Evolutionary conservation across 768 basidiomycete genomes (phyloP).

Genomic region (Boletus subparvulus): DNA sequence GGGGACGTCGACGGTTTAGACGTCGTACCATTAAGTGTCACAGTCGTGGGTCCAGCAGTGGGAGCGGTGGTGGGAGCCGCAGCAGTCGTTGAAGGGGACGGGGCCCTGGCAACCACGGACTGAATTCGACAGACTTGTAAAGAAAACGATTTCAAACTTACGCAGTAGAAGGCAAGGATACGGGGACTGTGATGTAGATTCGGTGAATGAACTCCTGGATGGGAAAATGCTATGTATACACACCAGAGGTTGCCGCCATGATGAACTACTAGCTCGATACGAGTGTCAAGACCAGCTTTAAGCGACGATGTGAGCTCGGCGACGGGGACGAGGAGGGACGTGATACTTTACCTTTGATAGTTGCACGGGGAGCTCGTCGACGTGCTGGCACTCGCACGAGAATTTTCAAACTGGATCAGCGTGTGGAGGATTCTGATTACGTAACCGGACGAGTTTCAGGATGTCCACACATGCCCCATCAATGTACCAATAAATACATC

Average conservation of each 20-base stretch:
- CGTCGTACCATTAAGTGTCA: neutral
- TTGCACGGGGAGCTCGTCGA: constrained; percentile 8
- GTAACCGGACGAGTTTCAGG: constrained; percentile 11
- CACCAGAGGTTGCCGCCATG: constrained; percentile 15
- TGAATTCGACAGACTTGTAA: neutral
- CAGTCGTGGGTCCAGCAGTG: constrained; percentile 1
- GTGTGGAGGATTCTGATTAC: constrained; percentile 13
- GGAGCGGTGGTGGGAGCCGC: neutral
- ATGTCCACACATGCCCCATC: too few species aligned
- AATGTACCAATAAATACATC: neutral
- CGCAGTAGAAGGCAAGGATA: neutral
- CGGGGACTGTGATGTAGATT: neutral
- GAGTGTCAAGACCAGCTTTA: neutral
- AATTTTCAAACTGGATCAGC: constrained; percentile 18
- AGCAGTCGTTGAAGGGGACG: neutral
- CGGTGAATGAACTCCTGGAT: neutral
- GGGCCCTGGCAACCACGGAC: neutral
- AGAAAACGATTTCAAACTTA: constrained; percentile 5
- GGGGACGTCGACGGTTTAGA: neutral
- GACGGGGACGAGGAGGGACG: neutral
- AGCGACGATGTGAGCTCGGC: neutral
- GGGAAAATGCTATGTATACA: neutral
- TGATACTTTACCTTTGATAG: constrained; percentile 8
- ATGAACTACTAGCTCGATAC: constrained; percentile 2
- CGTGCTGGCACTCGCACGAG: constrained; percentile 12